A percentile compares a stretch with the other conserved stretches of the same genome.
phyloP scores from a whole-genome alignment of 768 basidiomycete genomes.

The Infundibulicybe gibba region DNA sequence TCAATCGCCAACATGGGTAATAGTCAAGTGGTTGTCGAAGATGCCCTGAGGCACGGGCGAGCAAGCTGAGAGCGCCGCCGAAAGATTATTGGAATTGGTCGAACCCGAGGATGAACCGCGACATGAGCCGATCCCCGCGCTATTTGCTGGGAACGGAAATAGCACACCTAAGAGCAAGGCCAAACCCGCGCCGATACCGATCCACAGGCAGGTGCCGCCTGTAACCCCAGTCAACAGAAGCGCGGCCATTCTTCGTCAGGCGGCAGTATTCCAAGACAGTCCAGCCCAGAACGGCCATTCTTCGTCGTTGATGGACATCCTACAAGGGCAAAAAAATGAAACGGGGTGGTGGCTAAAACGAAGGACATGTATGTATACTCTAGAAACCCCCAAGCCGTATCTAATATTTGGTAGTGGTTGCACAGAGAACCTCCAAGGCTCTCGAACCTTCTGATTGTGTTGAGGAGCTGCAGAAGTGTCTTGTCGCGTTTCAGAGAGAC shows the following conservation, averaged over 20 bases:
- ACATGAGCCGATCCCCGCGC: conserved; percentile 53
- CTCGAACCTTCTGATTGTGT: conserved; percentile 33
- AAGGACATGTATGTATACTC: conserved; percentile 50
- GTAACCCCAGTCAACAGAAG: conserved; percentile 64
- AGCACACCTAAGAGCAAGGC: conserved; percentile 36
- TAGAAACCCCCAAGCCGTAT: conserved; percentile 7
- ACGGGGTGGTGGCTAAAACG: conserved; percentile 85
- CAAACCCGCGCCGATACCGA: conserved; percentile 32
- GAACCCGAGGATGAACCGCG: conserved; percentile 64
- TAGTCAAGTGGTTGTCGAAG: conserved; percentile 64
- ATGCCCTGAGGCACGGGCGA: conserved; percentile 88
- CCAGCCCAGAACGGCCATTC: conserved; percentile 53
- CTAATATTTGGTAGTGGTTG: conserved; percentile 33
- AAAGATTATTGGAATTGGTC: conserved; percentile 81
- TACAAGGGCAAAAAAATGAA: conserved; percentile 65
- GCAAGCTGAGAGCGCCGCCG: conserved; percentile 92
- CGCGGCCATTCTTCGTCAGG: conserved; percentile 62
- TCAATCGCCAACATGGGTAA: conserved; percentile 33
- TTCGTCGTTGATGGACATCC: conserved; percentile 63
- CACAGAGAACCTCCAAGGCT: conserved; percentile 43
- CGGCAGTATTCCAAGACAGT: conserved; percentile 79
- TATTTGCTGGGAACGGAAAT: conserved; percentile 40
- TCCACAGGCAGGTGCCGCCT: conserved; percentile 35
- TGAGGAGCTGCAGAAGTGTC: conserved; percentile 51
- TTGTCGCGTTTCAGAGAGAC: conserved; percentile 50